Base-by-base conservation (phyloP, 1,139 yeast genomes). In the Barnettozyma hawaiiensis region DNA sequence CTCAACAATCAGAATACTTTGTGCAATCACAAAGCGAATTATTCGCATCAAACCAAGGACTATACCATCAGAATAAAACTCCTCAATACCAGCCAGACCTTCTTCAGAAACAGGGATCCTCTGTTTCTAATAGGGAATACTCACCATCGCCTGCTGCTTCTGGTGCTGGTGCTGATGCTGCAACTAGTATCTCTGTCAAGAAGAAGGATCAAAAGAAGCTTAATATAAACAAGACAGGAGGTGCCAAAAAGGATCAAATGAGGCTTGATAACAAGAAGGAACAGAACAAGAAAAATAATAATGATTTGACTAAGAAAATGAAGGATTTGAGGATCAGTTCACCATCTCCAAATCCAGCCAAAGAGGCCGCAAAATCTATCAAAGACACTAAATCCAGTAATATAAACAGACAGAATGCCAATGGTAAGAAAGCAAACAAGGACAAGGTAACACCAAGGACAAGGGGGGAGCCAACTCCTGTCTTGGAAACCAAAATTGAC, bases 371-470 rank as follows among this genome's bases (percentile, higher is more conserved):
- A n/a, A 19, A 12, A 12, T 21, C 12, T 11, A 31, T 10, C 33
- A 32, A 32, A 21, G 24, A 32, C 9, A 9, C 26, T 18, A 19
- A n/a, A 4, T 9, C 26, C 2, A 19, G 7, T 19, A 27, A 27
- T 9, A 8, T 7, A 9, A 22, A 22, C 23, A 22, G 9, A 22
- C 11, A 22, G 11, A 22, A 4, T 11, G 12, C 20, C 26, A 34
- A 22, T 16, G 22, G 27, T 12, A 16, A n/a, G n/a, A n/a, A 20
- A 11, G 22, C 24, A 14, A 18, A 31, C 7, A 26, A 32, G 21
- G 16, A 5, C 16, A 35, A 43, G 34, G 28, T 42, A 43, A 20
- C 37, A 18, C 26, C 20, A 21, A 29, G 24, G 32, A 35, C 20
- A 21, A 29, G 24, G 32, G 34, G 22, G n/a, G 31, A 14, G 16